Conservation (phyloP, 1,139 yeast species). For the Scheffersomyces titani region DNA sequence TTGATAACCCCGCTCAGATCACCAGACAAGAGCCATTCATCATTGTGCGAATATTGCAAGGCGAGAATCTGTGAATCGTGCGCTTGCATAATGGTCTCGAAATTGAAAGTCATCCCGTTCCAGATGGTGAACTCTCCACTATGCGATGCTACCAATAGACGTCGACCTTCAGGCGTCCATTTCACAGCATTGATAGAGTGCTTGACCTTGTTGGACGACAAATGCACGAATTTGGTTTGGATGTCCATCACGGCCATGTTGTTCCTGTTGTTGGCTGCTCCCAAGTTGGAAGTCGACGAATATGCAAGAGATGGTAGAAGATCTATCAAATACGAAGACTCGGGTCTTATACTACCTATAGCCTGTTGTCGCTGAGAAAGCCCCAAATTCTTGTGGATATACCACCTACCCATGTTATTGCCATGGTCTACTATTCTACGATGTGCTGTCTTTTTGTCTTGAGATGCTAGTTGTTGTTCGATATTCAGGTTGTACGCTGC, state of each 20-base stretch:
- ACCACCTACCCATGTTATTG: constrained; percentile 75
- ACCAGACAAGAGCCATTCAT: constrained; percentile 92
- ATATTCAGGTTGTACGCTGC: constrained; percentile 34
- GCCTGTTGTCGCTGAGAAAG: constrained; percentile 39
- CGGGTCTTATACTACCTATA: constrained; percentile 70
- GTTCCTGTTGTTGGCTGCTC: constrained; percentile 29
- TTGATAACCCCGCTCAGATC: constrained; percentile 91
- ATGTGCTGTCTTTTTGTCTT: constrained; percentile 56
- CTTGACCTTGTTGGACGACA: constrained; percentile 86
- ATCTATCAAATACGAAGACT: constrained; percentile 71
- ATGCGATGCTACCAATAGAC: constrained; percentile 86
- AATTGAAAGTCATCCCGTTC: constrained; percentile 95
- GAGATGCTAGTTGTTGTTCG: constrained; percentile 48
- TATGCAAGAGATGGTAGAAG: constrained; percentile 73
- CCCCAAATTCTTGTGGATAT: constrained; percentile 60
- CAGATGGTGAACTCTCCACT: constrained; percentile 96
- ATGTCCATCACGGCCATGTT: constrained; percentile 56
- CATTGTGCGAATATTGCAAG: constrained; percentile 81
- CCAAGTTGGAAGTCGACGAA: constrained; percentile 22
- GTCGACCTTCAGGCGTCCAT: constrained; percentile 97
- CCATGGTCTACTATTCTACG: constrained; percentile 91
- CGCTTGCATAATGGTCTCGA: constrained; percentile 98
- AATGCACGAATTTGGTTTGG: constrained; percentile 84
- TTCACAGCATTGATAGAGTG: constrained; percentile 88
- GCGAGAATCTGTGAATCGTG: constrained; percentile 89